phyloP scores from a whole-genome alignment of 2,329 filamentous ascomycete species.

The Fusarium camptoceras region DNA sequence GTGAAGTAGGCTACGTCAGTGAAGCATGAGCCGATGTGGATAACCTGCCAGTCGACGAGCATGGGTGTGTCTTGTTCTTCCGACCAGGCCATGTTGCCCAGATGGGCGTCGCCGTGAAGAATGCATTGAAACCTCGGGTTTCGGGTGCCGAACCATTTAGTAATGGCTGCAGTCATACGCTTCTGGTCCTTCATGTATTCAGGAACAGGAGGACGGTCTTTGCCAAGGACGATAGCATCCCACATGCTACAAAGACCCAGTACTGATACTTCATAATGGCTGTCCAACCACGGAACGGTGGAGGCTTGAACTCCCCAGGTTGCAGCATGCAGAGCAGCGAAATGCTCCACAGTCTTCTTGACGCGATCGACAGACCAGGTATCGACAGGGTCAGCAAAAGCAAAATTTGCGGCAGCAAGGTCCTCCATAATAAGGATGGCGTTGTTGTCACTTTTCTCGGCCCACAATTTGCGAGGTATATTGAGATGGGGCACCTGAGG shows the following conservation, averaged over 20 bases:
- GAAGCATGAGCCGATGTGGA: conserved; percentile 2
- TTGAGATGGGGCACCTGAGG: conserved; percentile 26
- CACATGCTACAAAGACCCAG: conserved; percentile 12
- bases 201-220: not conserved
- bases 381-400: conserved; percentile 17
- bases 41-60: conserved; percentile 6
- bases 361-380: conserved; percentile 24
- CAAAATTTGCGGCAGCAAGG: conserved; percentile 5
- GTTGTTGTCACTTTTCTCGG: conserved; percentile 16
- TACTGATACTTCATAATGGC: conserved; percentile 15
- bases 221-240: conserved; percentile 1
- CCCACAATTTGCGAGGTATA: conserved; percentile 15
- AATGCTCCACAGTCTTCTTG: conserved; percentile 18
- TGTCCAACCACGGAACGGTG: conserved; percentile 14
- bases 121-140: conserved; percentile 8
- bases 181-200: conserved; percentile 5
- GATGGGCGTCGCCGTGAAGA: conserved; percentile 3
- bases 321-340: conserved; percentile 17
- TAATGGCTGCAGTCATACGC: conserved; percentile 1
- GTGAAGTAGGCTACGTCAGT: conserved; percentile 8
- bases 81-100: conserved; percentile 6
- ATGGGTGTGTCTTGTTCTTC: not conserved
- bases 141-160: conserved; percentile 4
- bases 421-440: conserved; percentile 23
- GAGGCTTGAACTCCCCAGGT: conserved; percentile 17